Base-by-base conservation (phyloP, 2,329 filamentous ascomycete species). In the Xylariaceae sp. region DNA sequence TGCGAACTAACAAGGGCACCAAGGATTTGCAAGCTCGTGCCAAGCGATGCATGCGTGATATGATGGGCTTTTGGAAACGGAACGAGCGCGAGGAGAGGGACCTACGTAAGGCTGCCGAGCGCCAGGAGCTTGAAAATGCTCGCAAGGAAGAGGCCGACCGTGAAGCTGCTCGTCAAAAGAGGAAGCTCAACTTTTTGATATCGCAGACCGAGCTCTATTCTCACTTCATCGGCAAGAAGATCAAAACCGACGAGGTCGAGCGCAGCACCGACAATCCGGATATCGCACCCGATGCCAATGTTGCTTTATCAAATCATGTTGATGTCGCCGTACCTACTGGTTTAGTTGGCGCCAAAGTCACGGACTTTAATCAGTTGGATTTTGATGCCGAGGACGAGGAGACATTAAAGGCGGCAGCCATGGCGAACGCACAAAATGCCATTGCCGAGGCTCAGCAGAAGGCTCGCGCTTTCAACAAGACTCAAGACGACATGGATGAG, bases 1-100 rank as follows among this genome's bases (percentile, higher is more conserved):
- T 95, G 56, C 89, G 92, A 35, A 99, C 94, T 48, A 99, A 99
- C 79, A 97, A 99, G 81, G 95, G 92, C 69, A 94, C 90, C 72
- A 99, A 99, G 73, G 94, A 99, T 72, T 89, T 96, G 3, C 94
- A 97, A 71, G 94, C 94, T 35, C 86, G 94, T 41, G 94, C 94
- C 53, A 99, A 99, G 80, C 89, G 94, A 63, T 93, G 93, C 55
- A 99, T 99, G 94, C 86, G 94, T 70, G 94, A 99, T 75, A 99
- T 99, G 94, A 94, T 97, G 83, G 86, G 90, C 53, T 99, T 97
- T 81, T 99, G 94, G 94, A 97, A 97, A 76, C 88, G 93, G 52
- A 99, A 99, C 71, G 94, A 99, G 73, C 89, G 93, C 47, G 94
- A 99, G 70, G 94, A 99, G 71, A 90, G 94, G 56, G 94, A 99